These are phyloP conservation scores for Saturnispora galanensis DNA, from an alignment of 805 yeast species.

Conservation along the genomic window DNA sequence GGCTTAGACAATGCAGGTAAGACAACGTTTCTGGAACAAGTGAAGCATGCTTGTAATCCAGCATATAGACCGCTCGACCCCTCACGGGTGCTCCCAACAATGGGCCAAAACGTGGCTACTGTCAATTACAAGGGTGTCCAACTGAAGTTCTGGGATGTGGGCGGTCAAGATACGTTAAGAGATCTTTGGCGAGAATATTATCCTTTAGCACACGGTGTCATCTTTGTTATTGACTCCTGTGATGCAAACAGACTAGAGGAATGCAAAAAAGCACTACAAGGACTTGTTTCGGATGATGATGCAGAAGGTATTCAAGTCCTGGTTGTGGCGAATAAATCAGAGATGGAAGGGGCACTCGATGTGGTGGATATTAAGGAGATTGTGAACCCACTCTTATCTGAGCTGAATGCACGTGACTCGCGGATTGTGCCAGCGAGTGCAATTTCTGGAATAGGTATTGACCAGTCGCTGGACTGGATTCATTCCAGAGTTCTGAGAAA, in stretches of 20 bases:
- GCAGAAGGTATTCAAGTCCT: constrained; percentile 77
- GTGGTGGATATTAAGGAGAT: constrained; percentile 75
- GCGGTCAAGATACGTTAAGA: constrained; percentile 85
- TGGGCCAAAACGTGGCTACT: constrained; percentile 76
- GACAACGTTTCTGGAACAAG: constrained; percentile 66
- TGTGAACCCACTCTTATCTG: constrained; percentile 72
- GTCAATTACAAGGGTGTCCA: constrained; percentile 25
- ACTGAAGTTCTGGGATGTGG: constrained; percentile 91
- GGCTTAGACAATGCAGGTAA: constrained; percentile 97
- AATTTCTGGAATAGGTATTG: constrained; percentile 69
- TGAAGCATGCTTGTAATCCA: constrained; percentile 39
- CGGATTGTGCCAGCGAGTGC: constrained; percentile 88
- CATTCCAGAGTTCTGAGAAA: constrained; percentile 53
- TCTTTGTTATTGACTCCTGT: constrained; percentile 86
- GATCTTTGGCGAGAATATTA: constrained; percentile 84
- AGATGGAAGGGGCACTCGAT: constrained; percentile 50
- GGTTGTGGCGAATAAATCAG: constrained; percentile 95
- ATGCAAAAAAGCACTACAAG: constrained; percentile 55
- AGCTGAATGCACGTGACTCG: constrained; percentile 82
- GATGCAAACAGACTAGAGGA: constrained; percentile 77
- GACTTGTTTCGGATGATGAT: constrained; percentile 49
- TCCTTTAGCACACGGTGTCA: constrained; percentile 78
- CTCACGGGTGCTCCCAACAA: constrained; percentile 77
- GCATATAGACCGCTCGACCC: constrained; percentile 36
- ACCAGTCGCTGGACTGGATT: constrained; percentile 86